phyloP scores from a whole-genome alignment of 2,329 filamentous ascomycete species.

The Clonostachys rosea region DNA sequence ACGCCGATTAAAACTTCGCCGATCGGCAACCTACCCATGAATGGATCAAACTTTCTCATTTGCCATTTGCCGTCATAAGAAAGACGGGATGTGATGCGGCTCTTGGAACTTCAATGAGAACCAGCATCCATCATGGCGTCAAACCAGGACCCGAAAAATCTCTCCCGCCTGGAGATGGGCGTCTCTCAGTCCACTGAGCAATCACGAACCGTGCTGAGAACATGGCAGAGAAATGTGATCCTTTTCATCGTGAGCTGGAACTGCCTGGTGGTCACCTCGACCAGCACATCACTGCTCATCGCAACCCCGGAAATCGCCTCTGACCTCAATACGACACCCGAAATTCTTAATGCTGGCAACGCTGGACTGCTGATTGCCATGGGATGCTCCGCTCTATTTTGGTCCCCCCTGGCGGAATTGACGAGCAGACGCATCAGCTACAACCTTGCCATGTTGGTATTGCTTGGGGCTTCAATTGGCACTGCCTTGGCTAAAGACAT shows the following conservation, averaged over 20 bases:
- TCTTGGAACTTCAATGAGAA: no score
- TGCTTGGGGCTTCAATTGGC: conserved; percentile 4
- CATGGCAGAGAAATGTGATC: conserved; percentile 5
- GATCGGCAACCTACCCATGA: no score
- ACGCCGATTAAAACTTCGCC: no score
- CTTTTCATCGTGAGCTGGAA: conserved; percentile 11
- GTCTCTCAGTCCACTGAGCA: not conserved
- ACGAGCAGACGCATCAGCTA: conserved; percentile 4
- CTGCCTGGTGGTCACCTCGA: conserved; percentile 3
- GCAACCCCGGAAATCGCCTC: conserved; percentile 7
- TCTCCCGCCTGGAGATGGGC: no score
- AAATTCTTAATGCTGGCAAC: conserved; percentile 7
- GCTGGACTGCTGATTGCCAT: conserved; percentile 5
- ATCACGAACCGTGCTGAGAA: not conserved
- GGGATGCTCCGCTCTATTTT: conserved; percentile 6
- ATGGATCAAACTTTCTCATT: no score
- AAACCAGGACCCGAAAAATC: no score
- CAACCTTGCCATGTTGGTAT: conserved; percentile 5
- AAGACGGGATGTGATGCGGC: no score
- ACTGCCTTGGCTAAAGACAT: conserved; percentile 4
- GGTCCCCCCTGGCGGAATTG: conserved; percentile 5
- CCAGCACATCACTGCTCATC: conserved; percentile 5
- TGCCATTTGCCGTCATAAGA: no score
- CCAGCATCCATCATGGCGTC: no score
- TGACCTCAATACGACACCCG: conserved; percentile 2